phyloP scores from a whole-genome alignment of 352 stramenopile genomes.

The Thalassiosira ordinaria region DNA sequence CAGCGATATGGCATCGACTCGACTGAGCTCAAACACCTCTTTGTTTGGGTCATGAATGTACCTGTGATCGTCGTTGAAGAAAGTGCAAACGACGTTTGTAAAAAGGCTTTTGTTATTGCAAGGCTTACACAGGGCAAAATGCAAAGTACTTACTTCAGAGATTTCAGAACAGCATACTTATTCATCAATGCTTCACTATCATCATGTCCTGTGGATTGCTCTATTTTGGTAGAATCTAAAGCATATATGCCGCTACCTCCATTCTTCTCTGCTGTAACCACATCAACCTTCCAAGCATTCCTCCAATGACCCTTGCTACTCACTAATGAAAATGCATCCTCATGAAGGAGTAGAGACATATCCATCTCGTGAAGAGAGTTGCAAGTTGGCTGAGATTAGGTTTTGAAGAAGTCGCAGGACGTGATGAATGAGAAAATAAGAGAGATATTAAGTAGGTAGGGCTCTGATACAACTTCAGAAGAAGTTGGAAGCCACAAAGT shows the following conservation, averaged over 20 bases:
- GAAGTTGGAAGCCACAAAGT: background rate
- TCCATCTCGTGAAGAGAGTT: constrained; percentile 56
- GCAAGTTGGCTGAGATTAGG: constrained; percentile 42
- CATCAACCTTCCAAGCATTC: constrained; percentile 59
- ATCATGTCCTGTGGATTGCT: background rate
- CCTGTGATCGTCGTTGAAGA: constrained; percentile 1
- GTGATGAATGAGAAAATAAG: background rate
- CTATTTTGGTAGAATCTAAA: background rate
- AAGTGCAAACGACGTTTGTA: background rate
- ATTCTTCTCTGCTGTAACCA: constrained; percentile 17
- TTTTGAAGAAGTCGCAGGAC: background rate
- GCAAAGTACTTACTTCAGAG: constrained; percentile 50
- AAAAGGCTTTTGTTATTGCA: no score
- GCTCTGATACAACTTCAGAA: background rate
- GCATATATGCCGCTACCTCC: no score
- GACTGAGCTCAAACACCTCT: constrained; percentile 55
- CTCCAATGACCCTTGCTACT: constrained; percentile 62
- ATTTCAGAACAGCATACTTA: constrained; percentile 52
- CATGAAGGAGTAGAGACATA: constrained; percentile 26
- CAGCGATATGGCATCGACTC: constrained; percentile 54
- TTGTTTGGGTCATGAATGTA: constrained; percentile 55
- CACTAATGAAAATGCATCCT: constrained; percentile 43
- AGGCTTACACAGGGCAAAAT: no score
- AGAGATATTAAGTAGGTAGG: background rate
- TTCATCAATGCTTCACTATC: constrained; percentile 7